Percentiles rank a stretch among this genome's conserved stretches.
phyloP scores from a whole-genome alignment of 225 moss, liverwort and hornwort species.

The Takakia lepidozioides region DNA sequence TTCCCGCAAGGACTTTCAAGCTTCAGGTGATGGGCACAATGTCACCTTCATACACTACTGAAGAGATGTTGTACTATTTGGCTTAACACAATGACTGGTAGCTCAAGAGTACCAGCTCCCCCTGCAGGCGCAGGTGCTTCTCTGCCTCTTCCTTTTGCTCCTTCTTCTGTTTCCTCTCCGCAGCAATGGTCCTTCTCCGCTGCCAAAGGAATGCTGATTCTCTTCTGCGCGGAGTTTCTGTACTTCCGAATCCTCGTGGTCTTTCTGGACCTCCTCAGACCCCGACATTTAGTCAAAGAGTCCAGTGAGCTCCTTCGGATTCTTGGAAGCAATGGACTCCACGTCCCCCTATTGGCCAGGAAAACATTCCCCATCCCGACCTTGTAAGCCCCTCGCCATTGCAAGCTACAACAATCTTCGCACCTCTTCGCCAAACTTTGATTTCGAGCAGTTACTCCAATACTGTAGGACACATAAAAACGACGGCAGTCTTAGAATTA shows the following conservation, averaged over 20 bases:
- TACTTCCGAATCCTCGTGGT: conserved; percentile 87
- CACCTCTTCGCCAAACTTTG: too few relatives aligned
- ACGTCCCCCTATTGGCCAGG: conserved; percentile 99
- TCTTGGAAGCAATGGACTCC: conserved; percentile 99
- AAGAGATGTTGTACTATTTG: too few relatives aligned
- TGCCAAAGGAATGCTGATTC: conserved; percentile 84
- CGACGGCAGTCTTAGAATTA: too few relatives aligned
- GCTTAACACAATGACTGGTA: too few relatives aligned
- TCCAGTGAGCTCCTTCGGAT: conserved; percentile 91
- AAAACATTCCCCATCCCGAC: too few relatives aligned
- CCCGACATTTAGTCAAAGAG: conserved; percentile 99
- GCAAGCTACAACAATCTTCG: too few relatives aligned
- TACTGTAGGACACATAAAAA: too few relatives aligned
- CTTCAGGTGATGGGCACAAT: too few relatives aligned
- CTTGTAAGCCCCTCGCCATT: too few relatives aligned
- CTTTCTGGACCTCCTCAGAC: conserved; percentile 89
- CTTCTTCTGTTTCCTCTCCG: conserved; percentile 99
- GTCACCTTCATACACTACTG: too few relatives aligned
- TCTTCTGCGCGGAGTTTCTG: conserved; percentile 93
- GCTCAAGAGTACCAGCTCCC: conserved; percentile 93
- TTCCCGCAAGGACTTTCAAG: too few relatives aligned
- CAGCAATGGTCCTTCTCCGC: conserved; percentile 88
- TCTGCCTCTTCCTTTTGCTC: conserved; percentile 99
- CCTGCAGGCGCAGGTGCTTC: conserved; percentile 90
- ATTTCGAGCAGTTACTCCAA: too few relatives aligned